Conservation (phyloP, 2,329 filamentous ascomycete species). For the Colletotrichum noveboracense region DNA sequence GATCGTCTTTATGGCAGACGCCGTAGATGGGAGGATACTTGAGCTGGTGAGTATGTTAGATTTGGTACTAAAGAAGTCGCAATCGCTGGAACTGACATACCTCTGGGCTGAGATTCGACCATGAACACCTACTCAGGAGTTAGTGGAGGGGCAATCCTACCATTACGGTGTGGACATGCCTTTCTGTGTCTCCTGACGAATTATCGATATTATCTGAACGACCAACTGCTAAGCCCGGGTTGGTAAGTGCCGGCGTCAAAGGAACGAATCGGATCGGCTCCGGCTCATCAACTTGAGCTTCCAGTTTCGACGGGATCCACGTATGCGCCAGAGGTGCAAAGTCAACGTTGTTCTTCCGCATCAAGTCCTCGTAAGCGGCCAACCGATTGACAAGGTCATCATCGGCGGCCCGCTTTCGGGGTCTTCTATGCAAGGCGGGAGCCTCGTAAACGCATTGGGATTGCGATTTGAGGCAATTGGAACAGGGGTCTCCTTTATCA, state of each 20-base stretch:
- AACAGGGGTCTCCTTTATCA: conserved; percentile 44
- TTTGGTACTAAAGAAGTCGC: neutral
- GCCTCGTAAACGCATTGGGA: conserved; percentile 28
- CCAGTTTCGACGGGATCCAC: conserved; percentile 28
- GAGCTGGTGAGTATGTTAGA: neutral
- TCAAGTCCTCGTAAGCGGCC: conserved; percentile 30
- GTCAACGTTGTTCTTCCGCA: conserved; percentile 30
- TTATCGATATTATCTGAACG: neutral
- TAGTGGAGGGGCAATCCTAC: neutral
- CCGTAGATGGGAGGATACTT: conserved; percentile 23
- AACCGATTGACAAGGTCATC: conserved; percentile 30
- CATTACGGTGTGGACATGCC: neutral
- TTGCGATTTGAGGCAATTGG: conserved; percentile 45
- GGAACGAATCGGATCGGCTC: neutral
- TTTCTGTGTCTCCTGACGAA: neutral
- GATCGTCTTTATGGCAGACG: conserved; percentile 27
- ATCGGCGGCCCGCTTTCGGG: conserved; percentile 31
- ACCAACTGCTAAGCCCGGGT: neutral
- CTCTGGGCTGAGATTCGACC: neutral
- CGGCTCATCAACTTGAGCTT: neutral
- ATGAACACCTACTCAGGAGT: neutral
- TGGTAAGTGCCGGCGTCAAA: neutral
- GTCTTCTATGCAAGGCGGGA: conserved; percentile 23
- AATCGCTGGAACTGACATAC: neutral
- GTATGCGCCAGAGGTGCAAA: conserved; percentile 24